Base-by-base conservation (phyloP, 257 asterid species). In the Apocynum venetum region DNA sequence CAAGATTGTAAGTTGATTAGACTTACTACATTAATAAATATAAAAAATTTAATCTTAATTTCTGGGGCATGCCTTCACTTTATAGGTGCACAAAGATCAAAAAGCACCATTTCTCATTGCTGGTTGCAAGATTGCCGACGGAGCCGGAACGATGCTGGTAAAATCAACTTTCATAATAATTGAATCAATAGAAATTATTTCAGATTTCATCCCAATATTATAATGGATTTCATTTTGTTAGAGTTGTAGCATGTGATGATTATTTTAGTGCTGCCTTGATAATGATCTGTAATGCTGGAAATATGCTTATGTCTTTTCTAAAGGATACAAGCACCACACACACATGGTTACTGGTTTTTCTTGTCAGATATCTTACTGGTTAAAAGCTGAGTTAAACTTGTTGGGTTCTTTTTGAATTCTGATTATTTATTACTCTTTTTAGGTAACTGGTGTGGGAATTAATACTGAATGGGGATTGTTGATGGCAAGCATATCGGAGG, bases 101-200 rank as follows among this genome's bases (percentile, higher is more conserved):
- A 91, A 87, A 81, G 46, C 92, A 76, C 99, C 98, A 79, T 95
- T 93, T 86, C 77, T 95, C 78, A 86, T 95, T 93, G 94, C 99
- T n/a, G 99, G 99, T 82, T 95, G 99, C 91, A 95, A 95, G 85
- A 93, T 95, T 51, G 93, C 98, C 47, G 98, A 95, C 83, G 99
- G 99, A 85, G 91, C 97, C 76, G 99, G 98, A 78, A 86, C 89
- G 77, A 93, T 95, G 96, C 87, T 95, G 90, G 99, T 95, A 89
- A 82, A 82, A 73, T 78, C 31, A 77, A 77, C 53, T 3, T 52
- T 55, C 56, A 74, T 20, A 8, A 36, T 7, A 46, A 15, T 74
- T 43, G 56, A 57, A 11, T 57, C 46, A 38, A 40, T 19, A 47
- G 43, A 60, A 12, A 2, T 38, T 7, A 12, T 65, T 9, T 44